Conservation (phyloP, 2,329 filamentous ascomycete species). For the Sarocladiaceae sp. region DNA sequence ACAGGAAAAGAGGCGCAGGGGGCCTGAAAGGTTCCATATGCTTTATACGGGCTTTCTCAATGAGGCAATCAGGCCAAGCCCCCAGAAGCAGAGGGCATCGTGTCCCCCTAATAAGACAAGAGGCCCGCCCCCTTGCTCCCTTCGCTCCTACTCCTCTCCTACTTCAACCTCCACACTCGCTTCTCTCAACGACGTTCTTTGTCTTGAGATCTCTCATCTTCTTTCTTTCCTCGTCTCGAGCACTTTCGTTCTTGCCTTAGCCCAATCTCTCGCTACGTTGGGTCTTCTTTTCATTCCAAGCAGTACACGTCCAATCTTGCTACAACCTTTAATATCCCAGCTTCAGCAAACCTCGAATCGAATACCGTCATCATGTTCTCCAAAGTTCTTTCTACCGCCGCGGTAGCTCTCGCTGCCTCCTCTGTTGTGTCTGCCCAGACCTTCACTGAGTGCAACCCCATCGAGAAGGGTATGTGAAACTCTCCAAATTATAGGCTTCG, state of each 20-base stretch:
- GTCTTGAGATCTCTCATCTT: slow-evolving; percentile 3
- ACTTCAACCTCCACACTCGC: slow-evolving; percentile 11
- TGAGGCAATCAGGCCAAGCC: neutral
- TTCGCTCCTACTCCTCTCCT: slow-evolving; percentile 7
- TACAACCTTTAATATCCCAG: slow-evolving; percentile 1
- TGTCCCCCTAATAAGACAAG: slow-evolving; percentile 9
- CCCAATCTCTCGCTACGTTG: slow-evolving; percentile 11
- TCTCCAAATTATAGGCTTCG: neutral
- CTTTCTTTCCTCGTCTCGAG: slow-evolving; percentile 5
- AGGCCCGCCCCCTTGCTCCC: slow-evolving; percentile 6
- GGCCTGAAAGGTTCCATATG: neutral
- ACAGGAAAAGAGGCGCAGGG: slow-evolving; percentile 3
- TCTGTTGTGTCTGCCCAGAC: slow-evolving; percentile 52
- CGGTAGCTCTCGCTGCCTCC: slow-evolving; percentile 45
- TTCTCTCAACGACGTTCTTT: slow-evolving; percentile 4
- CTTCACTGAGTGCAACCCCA: slow-evolving; percentile 51
- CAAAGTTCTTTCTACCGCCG: slow-evolving; percentile 40
- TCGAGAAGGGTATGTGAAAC: slow-evolving; percentile 41
- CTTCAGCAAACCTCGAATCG: too few species aligned
- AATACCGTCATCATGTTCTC: slow-evolving; percentile 30
- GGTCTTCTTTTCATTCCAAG: slow-evolving; percentile 1
- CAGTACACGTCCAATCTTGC: slow-evolving; percentile 1
- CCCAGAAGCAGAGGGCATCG: slow-evolving; percentile 3
- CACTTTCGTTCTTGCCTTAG: slow-evolving; percentile 3
- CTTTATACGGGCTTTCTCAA: neutral